A percentile compares a stretch with the other conserved stretches of the same genome.
Evolutionary conservation across 1,284 basidiomycete genomes (phyloP).

Genomic region (Ceratobasidium sp.): DNA sequence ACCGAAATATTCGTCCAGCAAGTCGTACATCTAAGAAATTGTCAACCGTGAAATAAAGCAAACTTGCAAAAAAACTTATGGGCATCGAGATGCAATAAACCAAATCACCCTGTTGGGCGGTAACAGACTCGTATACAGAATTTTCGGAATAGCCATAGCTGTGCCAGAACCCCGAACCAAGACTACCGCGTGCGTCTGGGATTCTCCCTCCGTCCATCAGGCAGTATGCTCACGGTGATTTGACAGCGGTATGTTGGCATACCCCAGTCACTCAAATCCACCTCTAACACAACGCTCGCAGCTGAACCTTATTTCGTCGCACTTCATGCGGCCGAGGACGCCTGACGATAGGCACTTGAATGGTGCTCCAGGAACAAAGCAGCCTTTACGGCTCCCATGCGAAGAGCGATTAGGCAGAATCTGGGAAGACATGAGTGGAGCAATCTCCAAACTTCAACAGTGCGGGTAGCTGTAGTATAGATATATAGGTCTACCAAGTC

Average conservation of each 20-base stretch:
- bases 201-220: not conserved
- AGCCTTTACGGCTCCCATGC: too few species aligned
- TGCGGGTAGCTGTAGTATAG: too few species aligned
- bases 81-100: constrained; percentile 14
- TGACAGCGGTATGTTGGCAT: not conserved
- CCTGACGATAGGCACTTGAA: not conserved
- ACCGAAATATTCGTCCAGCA: not conserved
- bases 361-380: not conserved
- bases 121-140: not conserved
- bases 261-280: constrained; percentile 12
- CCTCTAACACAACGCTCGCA: constrained; percentile 8
- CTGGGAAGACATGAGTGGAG: constrained; percentile 1
- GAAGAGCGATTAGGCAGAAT: constrained; percentile 5
- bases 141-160: not conserved
- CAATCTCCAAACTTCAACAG: not conserved
- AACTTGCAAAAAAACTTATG: constrained; percentile 12
- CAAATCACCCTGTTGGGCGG: not conserved
- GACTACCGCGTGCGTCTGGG: not conserved
- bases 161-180: too few species aligned
- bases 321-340: constrained; percentile 9
- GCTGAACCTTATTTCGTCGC: not conserved
- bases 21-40: not conserved
- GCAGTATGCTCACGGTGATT: too few species aligned
- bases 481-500: too few species aligned
- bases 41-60: not conserved